Base-by-base conservation (phyloP, 2,329 filamentous ascomycete genomes). In the Myriosclerotinia curreyana region DNA sequence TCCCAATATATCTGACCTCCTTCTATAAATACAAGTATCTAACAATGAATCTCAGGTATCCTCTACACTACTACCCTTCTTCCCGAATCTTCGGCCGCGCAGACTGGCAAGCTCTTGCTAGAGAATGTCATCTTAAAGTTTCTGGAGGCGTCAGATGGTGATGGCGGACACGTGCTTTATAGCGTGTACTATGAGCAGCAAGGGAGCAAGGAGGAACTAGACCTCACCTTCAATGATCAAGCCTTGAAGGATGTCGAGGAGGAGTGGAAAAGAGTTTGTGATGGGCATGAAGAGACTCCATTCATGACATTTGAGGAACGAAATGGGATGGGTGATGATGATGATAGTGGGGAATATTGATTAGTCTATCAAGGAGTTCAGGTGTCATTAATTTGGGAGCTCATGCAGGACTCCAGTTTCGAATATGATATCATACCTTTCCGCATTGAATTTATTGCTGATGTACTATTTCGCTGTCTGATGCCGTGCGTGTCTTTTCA, bases 281-380 rank as follows among this genome's bases (percentile, higher is more conserved):
- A 78, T 22, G 75, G 72, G 14, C 65, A 64, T 28, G 55, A 65
- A 25, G 31, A 54, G n/a, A 68, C 12, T 60, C 67, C 34, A 76
- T 97, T 95, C 71, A 87, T 97, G 83, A 79, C 83, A 25, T 96
- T 96, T 74, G 83, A 88, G 56, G 90, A 95, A 66, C 83, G 91
- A 31, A 87, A 92, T 73, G 82, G 80, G 17, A 78, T 79, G 36
- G 79, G 77, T 65, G 86, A 90, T 63, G 82, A 85, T 46, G 81
- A 84, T 56, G 83, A 82, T 67, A 78, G 84, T 60, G 66, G 66
- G 78, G 73, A 71, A 65, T 61, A 64, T 28, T 67, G 60, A 64
- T 25, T 22, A 20, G 34, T n/a, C 49, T 40, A 44, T 53, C 11
- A 36, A 50, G 51, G 50, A 36, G 46, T 51, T 51, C 20, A 31